These are phyloP conservation scores for Inga leiocalycina DNA, from an alignment of 306 rosid genomes.

Conservation along the genomic window DNA sequence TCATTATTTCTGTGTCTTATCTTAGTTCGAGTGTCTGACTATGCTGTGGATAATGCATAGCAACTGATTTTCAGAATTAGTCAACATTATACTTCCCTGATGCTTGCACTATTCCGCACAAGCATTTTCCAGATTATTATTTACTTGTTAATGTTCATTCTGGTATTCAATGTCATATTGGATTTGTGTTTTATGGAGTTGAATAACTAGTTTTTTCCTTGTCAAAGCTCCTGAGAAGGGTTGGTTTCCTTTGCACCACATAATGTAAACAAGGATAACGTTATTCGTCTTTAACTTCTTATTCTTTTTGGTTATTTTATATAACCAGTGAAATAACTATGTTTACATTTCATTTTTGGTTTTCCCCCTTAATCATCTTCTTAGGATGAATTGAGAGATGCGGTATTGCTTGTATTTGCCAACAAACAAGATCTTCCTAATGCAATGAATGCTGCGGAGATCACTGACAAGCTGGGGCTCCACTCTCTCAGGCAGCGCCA, in stretches of 20 bases:
- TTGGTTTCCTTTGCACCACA: constrained; percentile 3
- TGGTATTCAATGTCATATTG: background rate
- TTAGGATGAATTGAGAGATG: constrained; percentile 87
- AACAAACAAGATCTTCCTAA: constrained; percentile 93
- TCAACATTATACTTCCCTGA: background rate
- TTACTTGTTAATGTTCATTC: background rate
- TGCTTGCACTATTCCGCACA: background rate
- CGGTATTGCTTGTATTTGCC: constrained; percentile 85
- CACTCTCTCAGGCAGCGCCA: constrained; percentile 92
- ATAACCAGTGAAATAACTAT: background rate
- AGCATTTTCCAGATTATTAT: background rate
- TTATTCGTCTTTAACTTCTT: background rate
- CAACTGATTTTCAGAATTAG: background rate
- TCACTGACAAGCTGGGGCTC: constrained; percentile 89
- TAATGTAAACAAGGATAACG: background rate
- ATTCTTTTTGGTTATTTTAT: background rate
- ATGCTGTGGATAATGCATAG: constrained; percentile 3
- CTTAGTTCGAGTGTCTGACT: background rate
- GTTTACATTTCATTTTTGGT: background rate
- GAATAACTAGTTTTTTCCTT: background rate
- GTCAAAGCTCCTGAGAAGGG: constrained; percentile 11
- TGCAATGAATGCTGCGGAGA: constrained; percentile 94
- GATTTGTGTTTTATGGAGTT: background rate
- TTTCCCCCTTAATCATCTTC: constrained; percentile 14
- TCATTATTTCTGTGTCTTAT: background rate